Base-by-base conservation (phyloP, 163 green algal genomes). In the Scenedesmus sp. region DNA sequence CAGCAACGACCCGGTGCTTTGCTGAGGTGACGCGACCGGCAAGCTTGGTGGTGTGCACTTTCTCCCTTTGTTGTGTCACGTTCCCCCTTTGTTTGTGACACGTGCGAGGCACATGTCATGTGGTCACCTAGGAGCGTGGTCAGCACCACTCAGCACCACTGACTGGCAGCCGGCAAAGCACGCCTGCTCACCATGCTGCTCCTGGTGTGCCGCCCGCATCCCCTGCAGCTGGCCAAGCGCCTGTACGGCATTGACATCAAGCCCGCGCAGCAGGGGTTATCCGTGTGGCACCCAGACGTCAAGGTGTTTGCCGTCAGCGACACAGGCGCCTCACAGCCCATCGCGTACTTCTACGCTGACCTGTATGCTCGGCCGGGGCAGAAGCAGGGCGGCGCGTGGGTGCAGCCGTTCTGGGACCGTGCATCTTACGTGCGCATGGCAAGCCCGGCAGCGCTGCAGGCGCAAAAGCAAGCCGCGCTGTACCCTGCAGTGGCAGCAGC, bases 281-380 rank as follows among this genome's bases (percentile, higher is more conserved):
- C 85, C 18, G 40, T 90, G 30, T 90, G 85, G 85, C 42, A 90
- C 70, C 46, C 46, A 20, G 85, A 90, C 53, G 85, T 90, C 4
- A 35, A 73, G 22, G 85, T 90, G 24, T 90, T 65, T 37, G 43
- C 16, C 15, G 43, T 90, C 46, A 79, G 37, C 7, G 68, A 90
- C n/a, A 10, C 4, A 30, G 81, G 43, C 70, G 53, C 65, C 24
- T 13, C 20, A 22, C 24, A 53, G 24, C 70, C 78, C 20, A 59
- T 90, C 0, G 85, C 44, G 6, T 90, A 90, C 51, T 61, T 90
- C 33, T 90, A 90, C 33, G 44, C 85, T 12, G 85, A 90, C 68
- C 33, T 79, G 7, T 90, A 79, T 43, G 70, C 85, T 0, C 85
- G 85, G 12, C 85, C 85, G 59, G 85, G 85, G 13, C 30, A 51